Conservation (phyloP, 1,139 yeast genomes). For the Scheffersomyces illinoinensis region DNA sequence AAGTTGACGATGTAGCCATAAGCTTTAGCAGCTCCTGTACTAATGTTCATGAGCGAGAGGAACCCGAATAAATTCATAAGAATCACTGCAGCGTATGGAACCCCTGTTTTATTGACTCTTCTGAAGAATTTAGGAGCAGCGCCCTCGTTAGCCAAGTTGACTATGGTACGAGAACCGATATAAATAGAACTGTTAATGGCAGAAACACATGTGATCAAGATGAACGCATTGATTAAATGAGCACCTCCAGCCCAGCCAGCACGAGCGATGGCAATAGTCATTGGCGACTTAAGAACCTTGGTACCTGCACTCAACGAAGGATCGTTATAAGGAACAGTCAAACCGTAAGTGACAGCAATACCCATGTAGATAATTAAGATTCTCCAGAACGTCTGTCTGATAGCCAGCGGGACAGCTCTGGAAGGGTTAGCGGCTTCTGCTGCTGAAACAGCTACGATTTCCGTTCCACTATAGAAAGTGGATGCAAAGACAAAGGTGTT, state of each 20-base stretch:
- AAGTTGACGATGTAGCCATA: slow-evolving; percentile 54
- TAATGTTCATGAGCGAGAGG: slow-evolving; percentile 49
- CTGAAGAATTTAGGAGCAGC: slow-evolving; percentile 48
- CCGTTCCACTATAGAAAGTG: slow-evolving; percentile 60
- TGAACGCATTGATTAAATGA: slow-evolving; percentile 52
- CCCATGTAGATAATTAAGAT: slow-evolving; percentile 58
- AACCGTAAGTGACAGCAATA: slow-evolving; percentile 51
- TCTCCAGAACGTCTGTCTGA: slow-evolving; percentile 57
- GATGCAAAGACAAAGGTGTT: slow-evolving; percentile 70
- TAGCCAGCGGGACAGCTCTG: slow-evolving; percentile 57
- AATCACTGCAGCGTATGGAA: slow-evolving; percentile 52
- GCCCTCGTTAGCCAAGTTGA: slow-evolving; percentile 51
- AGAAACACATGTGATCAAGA: slow-evolving; percentile 51
- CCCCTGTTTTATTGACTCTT: slow-evolving; percentile 46
- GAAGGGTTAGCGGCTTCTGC: slow-evolving; percentile 58
- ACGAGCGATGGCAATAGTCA: slow-evolving; percentile 41
- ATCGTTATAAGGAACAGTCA: slow-evolving; percentile 57
- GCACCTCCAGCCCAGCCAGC: slow-evolving; percentile 56
- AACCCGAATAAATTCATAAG: slow-evolving; percentile 51
- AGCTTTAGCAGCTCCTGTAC: slow-evolving; percentile 56
- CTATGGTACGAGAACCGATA: slow-evolving; percentile 53
- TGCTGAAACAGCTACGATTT: slow-evolving; percentile 57
- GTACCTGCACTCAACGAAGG: slow-evolving; percentile 23
- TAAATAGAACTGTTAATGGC: slow-evolving; percentile 57
- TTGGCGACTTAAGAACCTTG: slow-evolving; percentile 41